Base-by-base conservation (phyloP, 164 flowering plant species). In the Berberis thunbergii region DNA sequence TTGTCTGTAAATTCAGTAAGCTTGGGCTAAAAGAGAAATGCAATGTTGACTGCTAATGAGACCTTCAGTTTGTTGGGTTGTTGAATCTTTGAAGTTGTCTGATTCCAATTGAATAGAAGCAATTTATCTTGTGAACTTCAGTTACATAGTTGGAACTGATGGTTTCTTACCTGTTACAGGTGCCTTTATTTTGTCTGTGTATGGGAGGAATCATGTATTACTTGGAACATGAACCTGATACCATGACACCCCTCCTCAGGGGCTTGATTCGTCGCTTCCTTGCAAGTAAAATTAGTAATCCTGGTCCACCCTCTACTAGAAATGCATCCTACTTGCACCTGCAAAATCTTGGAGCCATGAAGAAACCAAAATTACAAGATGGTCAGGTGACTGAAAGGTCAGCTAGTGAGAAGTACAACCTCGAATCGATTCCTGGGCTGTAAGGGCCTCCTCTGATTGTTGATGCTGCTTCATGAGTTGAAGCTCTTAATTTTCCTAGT, bases 201-300 rank as follows among this genome's bases (percentile, higher is more conserved):
- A 90, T 93, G 97, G 98, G 98, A 62, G 98, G 88, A 72, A 83
- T 93, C 52, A 93, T 90, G 98, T 90, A 88, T 65, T 93, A 85
- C 73, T 71, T 93, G 61, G 98, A 93, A 64, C 80, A 93, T 64
- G 98, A 93, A 72, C 98, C 98, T 10, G 91, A 90, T 60, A 93
- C 97, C 11, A 90, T 93, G 98, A 94, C 98, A 43, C 97, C 97
- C 45, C 86, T 90, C 68, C 84, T 93, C 10, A 77, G 97, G 71
- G 86, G 96, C 49, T 72, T 93, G 50, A 88, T 93, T 38, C 96
- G 94, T 12, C 94, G 98, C 43, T 93, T 93, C 77, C 90, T 93
- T 60, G 90, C 97, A 45, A 90, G 98, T 74, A 80, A 87, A 73
- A 88, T 93, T 11, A 93, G 91, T 82, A 93, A 83, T 70, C 91